Conservation (phyloP, 768 basidiomycete species). For the Amanita pseudoporphyria region DNA sequence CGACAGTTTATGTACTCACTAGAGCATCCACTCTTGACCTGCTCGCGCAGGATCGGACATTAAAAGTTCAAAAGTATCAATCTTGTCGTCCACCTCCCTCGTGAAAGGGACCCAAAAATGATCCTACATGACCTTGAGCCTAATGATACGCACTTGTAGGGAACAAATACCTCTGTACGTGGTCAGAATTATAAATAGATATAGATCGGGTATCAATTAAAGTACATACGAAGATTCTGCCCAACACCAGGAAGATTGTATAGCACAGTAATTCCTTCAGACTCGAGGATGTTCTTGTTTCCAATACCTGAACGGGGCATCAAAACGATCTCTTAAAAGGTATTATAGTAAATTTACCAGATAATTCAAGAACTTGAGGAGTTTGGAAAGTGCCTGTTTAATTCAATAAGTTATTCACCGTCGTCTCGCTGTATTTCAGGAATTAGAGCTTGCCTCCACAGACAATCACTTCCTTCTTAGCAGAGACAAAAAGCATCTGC, state of each 20-base stretch:
- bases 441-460: conserved; percentile 14
- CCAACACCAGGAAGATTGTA: conserved; percentile 34
- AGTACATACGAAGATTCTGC: conserved; percentile 21
- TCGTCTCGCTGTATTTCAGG: not conserved
- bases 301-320: conserved; percentile 24
- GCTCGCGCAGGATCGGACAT: conserved; percentile 7
- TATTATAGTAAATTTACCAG: conserved; percentile 7
- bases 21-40: conserved; percentile 4
- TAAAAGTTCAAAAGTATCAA: conserved; percentile 15
- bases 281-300: conserved; percentile 16
- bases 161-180: conserved; percentile 1
- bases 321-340: not conserved
- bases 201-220: not conserved
- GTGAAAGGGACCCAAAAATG: conserved; percentile 11
- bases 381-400: conserved; percentile 14
- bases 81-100: conserved; percentile 15
- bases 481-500: conserved; percentile 19
- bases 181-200: not conserved
- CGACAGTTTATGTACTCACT: not conserved
- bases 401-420: not conserved
- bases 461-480: conserved; percentile 33
- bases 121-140: conserved; percentile 16
- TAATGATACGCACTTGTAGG: not conserved
- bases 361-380: conserved; percentile 40
- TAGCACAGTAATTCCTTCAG: conserved; percentile 17